phyloP scores from a whole-genome alignment of 2,329 filamentous ascomycete genomes.

The Pseudogymnoascus sp. region DNA sequence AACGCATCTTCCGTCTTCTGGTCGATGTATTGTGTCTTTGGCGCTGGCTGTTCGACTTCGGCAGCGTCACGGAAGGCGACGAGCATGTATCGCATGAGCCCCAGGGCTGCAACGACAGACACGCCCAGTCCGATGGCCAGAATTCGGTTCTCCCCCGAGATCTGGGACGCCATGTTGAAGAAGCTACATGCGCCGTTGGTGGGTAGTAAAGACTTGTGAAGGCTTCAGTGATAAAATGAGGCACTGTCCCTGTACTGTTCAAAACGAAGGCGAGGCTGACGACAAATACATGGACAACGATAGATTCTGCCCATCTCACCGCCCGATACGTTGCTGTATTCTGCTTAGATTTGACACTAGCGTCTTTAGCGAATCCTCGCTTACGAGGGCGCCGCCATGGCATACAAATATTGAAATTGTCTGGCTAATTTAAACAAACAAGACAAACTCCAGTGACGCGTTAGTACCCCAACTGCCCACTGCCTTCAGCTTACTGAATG shows the following conservation, averaged over 20 bases:
- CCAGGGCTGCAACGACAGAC: slow-evolving; percentile 50
- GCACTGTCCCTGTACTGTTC: background rate
- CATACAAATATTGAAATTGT: slow-evolving; percentile 5
- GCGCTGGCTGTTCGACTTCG: slow-evolving; percentile 55
- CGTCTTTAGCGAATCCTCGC: background rate
- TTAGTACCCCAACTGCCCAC: slow-evolving; percentile 8
- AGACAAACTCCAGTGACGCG: slow-evolving; percentile 9
- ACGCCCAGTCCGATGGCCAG: slow-evolving; percentile 30
- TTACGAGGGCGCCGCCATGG: background rate
- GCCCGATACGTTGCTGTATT: background rate
- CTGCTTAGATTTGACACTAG: background rate
- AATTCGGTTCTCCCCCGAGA: slow-evolving; percentile 21
- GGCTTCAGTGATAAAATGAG: background rate
- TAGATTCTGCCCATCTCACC: background rate
- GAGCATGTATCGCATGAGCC: slow-evolving; percentile 50
- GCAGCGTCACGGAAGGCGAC: slow-evolving; percentile 53
- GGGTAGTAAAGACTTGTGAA: background rate
- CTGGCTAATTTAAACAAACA: slow-evolving; percentile 8
- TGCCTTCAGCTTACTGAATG: slow-evolving; percentile 8
- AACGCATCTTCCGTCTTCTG: slow-evolving; percentile 68
- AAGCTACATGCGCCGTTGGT: slow-evolving; percentile 1
- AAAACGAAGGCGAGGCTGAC: background rate
- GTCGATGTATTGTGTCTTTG: slow-evolving; percentile 64
- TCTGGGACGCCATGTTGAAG: slow-evolving; percentile 2
- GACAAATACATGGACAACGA: background rate